A percentile compares a stretch with the other conserved stretches of the same genome.
phyloP scores from a whole-genome alignment of 2,329 filamentous ascomycete species.

The Scortechinia acanthostroma region DNA sequence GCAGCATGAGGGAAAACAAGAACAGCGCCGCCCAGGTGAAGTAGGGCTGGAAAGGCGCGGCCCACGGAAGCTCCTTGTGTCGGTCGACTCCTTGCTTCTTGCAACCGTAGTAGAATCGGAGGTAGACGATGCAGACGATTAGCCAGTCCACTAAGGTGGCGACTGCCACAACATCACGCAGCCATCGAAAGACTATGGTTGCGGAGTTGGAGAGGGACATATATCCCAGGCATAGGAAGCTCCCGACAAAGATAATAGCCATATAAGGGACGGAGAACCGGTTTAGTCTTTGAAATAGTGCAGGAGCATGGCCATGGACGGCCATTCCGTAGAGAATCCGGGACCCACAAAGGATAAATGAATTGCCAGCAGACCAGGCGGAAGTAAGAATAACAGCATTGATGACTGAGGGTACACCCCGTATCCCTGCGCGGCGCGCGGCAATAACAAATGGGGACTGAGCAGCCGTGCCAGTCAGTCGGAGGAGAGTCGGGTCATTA shows the following conservation, averaged over 20 bases:
- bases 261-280: conserved; percentile 38
- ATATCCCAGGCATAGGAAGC: conserved; percentile 6
- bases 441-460: conserved; percentile 4
- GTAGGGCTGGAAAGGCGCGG: not conserved
- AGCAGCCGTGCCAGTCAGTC: not conserved
- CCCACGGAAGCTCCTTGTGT: too few relatives aligned
- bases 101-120: conserved; percentile 11
- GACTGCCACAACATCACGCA: conserved; percentile 14
- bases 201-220: conserved; percentile 10
- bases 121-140: conserved; percentile 12
- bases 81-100: conserved; percentile 14
- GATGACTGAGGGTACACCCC: conserved; percentile 28
- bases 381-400: conserved; percentile 37
- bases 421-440: not conserved
- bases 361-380: conserved; percentile 36
- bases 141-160: conserved; percentile 13
- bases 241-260: too few relatives aligned
- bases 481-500: not conserved
- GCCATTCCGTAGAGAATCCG: conserved; percentile 33
- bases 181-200: conserved; percentile 14
- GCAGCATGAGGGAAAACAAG: not conserved
- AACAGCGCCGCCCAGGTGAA: not conserved
- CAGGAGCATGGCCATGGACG: conserved; percentile 35
- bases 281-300: conserved; percentile 35
- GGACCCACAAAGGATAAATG: conserved; percentile 5